Conservation (phyloP, 164 flowering plant genomes). For the Piper longum region DNA sequence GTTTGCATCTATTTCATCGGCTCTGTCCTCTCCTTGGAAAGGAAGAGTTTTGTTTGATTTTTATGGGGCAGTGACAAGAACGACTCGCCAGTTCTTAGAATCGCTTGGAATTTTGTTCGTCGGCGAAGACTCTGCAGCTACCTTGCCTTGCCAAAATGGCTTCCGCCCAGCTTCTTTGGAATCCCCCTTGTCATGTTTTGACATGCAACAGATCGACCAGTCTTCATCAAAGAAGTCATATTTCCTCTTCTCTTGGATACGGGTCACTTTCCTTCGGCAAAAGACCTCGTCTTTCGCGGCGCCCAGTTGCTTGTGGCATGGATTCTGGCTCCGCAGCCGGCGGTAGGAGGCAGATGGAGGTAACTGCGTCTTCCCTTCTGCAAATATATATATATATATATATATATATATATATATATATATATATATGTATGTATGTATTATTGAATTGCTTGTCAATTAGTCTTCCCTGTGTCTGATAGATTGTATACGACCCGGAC, state of each 20-base stretch:
- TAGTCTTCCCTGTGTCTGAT: constrained; percentile 7
- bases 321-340: constrained; percentile 24
- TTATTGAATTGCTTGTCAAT: background rate
- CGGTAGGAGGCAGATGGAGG: constrained; percentile 47
- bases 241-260: constrained; percentile 12
- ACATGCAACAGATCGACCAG: constrained; percentile 15
- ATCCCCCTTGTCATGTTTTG: constrained; percentile 11
- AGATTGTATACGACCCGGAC: constrained; percentile 72
- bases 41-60: no score
- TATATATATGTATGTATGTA: background rate
- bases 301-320: constrained; percentile 26
- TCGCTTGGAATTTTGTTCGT: no score
- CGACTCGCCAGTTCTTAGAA: no score
- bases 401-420: background rate
- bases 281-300: constrained; percentile 13
- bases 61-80: no score
- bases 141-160: constrained; percentile 18
- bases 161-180: constrained; percentile 24
- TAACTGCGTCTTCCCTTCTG: background rate
- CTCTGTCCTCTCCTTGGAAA: no score
- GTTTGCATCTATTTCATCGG: no score
- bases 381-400: background rate
- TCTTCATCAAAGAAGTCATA: constrained; percentile 9
- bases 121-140: no score
- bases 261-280: constrained; percentile 16